Conservation (phyloP, 2,329 filamentous ascomycete species). For the Aspergillus versicolor region DNA sequence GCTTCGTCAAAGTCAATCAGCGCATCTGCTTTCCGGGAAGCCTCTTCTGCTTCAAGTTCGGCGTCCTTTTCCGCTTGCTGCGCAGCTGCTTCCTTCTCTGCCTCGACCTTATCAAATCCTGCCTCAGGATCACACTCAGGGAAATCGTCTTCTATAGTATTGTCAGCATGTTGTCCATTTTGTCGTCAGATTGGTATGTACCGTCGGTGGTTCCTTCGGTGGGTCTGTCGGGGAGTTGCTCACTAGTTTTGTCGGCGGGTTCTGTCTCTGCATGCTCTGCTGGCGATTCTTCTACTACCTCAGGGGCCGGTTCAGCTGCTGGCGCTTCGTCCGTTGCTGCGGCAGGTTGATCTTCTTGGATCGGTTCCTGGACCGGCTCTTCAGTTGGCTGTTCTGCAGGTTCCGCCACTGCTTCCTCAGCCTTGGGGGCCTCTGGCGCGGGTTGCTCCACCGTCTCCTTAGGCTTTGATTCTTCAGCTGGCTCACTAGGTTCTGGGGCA, state of each 20-base stretch:
- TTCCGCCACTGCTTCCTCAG: conserved; percentile 8
- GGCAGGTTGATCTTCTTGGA: conserved; percentile 12
- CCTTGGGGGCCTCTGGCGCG: conserved; percentile 10
- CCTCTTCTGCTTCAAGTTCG: conserved; percentile 26
- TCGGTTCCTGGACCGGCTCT: conserved; percentile 13
- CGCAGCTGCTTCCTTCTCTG: conserved; percentile 34
- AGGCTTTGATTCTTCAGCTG: background rate
- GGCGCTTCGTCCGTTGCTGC: conserved; percentile 12
- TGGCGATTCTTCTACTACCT: background rate
- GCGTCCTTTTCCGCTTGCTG: conserved; percentile 34
- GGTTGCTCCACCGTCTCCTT: conserved; percentile 13
- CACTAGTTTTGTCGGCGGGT: background rate
- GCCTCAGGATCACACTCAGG: conserved; percentile 32
- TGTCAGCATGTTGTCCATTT: conserved; percentile 11
- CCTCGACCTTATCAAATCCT: conserved; percentile 31
- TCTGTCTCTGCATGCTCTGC: background rate
- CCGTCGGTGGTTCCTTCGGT: conserved; percentile 23
- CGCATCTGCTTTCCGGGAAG: conserved; percentile 7
- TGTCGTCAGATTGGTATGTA: conserved; percentile 15
- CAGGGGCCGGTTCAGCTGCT: background rate
- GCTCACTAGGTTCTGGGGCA: conserved; percentile 15
- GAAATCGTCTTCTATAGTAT: conserved; percentile 32
- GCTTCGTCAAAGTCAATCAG: conserved; percentile 15
- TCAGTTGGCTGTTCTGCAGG: conserved; percentile 11
- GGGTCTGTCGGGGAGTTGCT: background rate